Evolutionary conservation across 495 filamentous ascomycete genomes (phyloP).

Genomic region (Patellaria atrata): DNA sequence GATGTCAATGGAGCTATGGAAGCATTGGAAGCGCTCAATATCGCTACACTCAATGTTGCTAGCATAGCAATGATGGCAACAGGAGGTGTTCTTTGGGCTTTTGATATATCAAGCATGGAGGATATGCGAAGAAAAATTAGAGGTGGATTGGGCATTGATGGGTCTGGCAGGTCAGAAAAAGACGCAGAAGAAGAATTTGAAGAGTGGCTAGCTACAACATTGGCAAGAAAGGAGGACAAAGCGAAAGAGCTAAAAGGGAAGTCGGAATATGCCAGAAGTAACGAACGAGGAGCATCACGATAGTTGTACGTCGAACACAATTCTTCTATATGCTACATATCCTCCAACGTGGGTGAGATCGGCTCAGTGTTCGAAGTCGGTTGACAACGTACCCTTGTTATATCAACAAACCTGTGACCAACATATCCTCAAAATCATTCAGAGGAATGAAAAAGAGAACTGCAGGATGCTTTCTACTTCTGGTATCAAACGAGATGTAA

Average conservation of each 20-base stretch:
- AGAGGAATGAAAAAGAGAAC: too few relatives aligned
- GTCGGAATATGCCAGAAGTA: slow-evolving; percentile 3
- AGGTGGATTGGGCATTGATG: slow-evolving; percentile 33
- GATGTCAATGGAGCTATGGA: slow-evolving; percentile 39
- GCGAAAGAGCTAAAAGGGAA: slow-evolving; percentile 21
- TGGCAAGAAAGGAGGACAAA: slow-evolving; percentile 40
- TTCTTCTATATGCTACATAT: neutral
- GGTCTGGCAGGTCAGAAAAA: slow-evolving; percentile 34
- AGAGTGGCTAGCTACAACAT: slow-evolving; percentile 50
- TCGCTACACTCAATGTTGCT: slow-evolving; percentile 71
- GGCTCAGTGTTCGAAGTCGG: too few relatives aligned
- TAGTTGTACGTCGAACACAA: slow-evolving; percentile 3
- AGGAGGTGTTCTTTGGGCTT: slow-evolving; percentile 53
- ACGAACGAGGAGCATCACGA: slow-evolving; percentile 8
- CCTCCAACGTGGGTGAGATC: too few relatives aligned
- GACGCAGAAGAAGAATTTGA: slow-evolving; percentile 46
- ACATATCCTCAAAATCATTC: too few relatives aligned
- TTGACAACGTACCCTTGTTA: too few relatives aligned
- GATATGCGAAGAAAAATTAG: slow-evolving; percentile 47
- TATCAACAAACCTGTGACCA: too few relatives aligned
- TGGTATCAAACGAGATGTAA: too few relatives aligned
- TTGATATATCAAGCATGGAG: slow-evolving; percentile 56
- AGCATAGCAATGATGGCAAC: slow-evolving; percentile 51
- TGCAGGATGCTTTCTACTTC: too few relatives aligned
- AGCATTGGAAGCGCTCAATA: slow-evolving; percentile 61